Evolutionary conservation across 108 stramenopile species (phyloP).

Genomic region (Nannochloropsis salina): DNA sequence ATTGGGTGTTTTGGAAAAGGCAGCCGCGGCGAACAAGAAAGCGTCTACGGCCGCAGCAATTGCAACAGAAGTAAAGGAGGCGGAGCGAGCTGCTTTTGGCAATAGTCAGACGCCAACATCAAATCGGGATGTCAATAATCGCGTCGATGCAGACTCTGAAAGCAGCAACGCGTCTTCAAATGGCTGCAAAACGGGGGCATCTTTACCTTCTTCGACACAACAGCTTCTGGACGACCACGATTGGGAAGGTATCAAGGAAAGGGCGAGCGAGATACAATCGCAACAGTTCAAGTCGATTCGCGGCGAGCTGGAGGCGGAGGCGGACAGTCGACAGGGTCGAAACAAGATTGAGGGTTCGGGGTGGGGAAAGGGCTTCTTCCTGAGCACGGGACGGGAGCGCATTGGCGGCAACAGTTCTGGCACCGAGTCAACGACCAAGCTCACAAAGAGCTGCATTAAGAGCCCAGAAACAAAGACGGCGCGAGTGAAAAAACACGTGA

Average conservation of each 20-base stretch:
- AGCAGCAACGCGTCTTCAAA: neutral
- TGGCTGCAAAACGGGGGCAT: neutral
- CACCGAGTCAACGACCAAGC: neutral
- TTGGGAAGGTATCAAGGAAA: neutral
- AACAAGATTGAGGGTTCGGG: neutral
- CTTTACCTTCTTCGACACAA: neutral
- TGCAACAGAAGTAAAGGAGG: neutral
- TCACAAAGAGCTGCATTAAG: neutral
- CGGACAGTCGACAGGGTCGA: neutral
- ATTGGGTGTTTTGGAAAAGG: neutral
- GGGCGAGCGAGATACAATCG: neutral
- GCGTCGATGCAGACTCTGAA: neutral
- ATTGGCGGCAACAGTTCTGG: too few species aligned
- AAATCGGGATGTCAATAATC: neutral
- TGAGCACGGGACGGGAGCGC: neutral
- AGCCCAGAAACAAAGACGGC: neutral
- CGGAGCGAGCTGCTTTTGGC: neutral
- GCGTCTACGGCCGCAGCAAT: neutral
- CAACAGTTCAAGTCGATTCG: neutral
- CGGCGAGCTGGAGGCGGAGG: neutral
- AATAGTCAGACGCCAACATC: neutral
- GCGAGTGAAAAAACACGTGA: conserved; percentile 6
- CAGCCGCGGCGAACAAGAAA: neutral
- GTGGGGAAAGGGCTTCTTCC: conserved; percentile 1
- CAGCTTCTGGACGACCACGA: conserved; percentile 15